Conservation (phyloP, 805 yeast genomes). For the Metschnikowia henanensis region DNA sequence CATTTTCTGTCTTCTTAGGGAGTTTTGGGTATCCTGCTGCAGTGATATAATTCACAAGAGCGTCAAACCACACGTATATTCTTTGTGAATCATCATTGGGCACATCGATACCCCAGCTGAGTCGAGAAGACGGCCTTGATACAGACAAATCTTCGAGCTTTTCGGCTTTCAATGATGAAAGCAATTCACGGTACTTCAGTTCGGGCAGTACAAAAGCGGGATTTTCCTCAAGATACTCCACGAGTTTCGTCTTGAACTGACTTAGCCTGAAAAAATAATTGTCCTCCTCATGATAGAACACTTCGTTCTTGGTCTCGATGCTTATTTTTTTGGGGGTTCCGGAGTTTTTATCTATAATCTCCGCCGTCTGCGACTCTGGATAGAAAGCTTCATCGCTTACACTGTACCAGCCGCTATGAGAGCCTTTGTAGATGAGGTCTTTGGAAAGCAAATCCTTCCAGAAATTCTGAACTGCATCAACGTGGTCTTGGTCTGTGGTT, state of each 20-base stretch:
- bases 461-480: constrained; percentile 57
- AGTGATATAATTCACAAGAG: constrained; percentile 81
- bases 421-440: constrained; percentile 77
- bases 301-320: constrained; percentile 75
- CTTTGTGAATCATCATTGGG: constrained; percentile 78
- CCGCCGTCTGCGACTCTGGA: constrained; percentile 72
- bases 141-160: constrained; percentile 72
- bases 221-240: constrained; percentile 47
- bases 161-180: constrained; percentile 53
- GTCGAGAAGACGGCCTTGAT: constrained; percentile 76
- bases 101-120: constrained; percentile 88
- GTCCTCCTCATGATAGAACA: constrained; percentile 70
- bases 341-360: constrained; percentile 21
- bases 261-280: constrained; percentile 85
- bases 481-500: constrained; percentile 86
- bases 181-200: constrained; percentile 51
- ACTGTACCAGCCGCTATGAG: constrained; percentile 94
- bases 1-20: constrained; percentile 14
- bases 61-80: constrained; percentile 97
- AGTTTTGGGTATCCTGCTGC: constrained; percentile 52
- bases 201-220: constrained; percentile 68
- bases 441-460: constrained; percentile 64
- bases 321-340: constrained; percentile 42
- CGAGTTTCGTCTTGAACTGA: constrained; percentile 52
- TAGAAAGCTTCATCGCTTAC: constrained; percentile 93